Conservation (phyloP, 2,329 filamentous ascomycete genomes). For the Catunica adiposa region DNA sequence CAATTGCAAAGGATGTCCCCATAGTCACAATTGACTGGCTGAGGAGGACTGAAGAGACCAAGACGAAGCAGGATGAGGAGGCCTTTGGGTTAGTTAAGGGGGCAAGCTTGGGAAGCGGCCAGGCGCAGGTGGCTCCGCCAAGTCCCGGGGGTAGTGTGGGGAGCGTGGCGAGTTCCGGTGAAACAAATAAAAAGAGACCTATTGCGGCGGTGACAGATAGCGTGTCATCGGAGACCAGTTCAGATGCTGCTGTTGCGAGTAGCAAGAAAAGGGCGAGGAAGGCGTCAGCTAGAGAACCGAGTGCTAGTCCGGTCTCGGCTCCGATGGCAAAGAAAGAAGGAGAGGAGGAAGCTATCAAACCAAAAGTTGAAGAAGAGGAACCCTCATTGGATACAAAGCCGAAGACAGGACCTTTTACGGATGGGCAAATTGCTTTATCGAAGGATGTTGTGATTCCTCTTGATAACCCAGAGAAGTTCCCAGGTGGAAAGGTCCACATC, state of each 20-base stretch:
- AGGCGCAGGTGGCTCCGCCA: too few relatives aligned
- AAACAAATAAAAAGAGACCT: too few relatives aligned
- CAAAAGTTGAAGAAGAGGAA: background rate
- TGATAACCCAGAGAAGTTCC: conserved; percentile 28
- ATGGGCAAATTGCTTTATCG: conserved; percentile 31
- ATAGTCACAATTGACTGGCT: conserved; percentile 47
- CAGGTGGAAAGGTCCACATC: conserved; percentile 42
- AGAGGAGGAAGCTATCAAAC: conserved; percentile 14
- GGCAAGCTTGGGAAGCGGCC: background rate
- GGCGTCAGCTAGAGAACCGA: background rate
- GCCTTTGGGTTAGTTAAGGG: background rate
- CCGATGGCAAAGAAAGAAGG: background rate
- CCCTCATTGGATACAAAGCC: too few relatives aligned
- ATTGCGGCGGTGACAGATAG: too few relatives aligned
- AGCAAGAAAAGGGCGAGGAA: background rate
- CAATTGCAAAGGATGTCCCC: conserved; percentile 29
- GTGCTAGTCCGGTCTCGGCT: background rate
- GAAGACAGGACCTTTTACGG: conserved; percentile 23
- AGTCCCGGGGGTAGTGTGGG: too few relatives aligned
- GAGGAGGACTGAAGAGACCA: conserved; percentile 18
- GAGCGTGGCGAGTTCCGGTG: too few relatives aligned
- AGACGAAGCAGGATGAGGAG: conserved; percentile 6
- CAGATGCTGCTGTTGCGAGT: background rate
- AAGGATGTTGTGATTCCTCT: conserved; percentile 31
- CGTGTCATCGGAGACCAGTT: background rate